Percentiles rank a stretch among this genome's conserved stretches.
Evolutionary conservation across 371 early-diverging fungal species (phyloP).

Genomic region (Mucor piriformis): DNA sequence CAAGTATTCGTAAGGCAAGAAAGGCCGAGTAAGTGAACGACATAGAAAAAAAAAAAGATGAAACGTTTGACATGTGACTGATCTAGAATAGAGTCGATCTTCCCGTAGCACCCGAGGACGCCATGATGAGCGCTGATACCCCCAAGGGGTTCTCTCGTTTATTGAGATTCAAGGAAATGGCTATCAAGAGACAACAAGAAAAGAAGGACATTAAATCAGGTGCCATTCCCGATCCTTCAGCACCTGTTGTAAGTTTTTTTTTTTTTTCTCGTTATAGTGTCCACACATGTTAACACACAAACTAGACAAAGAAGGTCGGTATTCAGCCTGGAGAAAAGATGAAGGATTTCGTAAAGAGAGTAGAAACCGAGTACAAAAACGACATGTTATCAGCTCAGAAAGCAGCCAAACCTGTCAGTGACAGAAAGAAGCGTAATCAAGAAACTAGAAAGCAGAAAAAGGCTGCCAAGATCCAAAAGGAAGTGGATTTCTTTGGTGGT

Average conservation of each 20-base stretch:
- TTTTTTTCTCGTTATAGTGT: neutral
- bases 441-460: constrained; percentile 50
- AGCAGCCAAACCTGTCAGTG: constrained; percentile 35
- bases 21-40: constrained; percentile 25
- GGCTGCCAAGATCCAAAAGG: constrained; percentile 38
- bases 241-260: constrained; percentile 4
- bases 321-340: constrained; percentile 50
- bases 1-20: constrained; percentile 39
- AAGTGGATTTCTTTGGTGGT: constrained; percentile 38
- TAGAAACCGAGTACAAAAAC: constrained; percentile 36
- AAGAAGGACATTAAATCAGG: constrained; percentile 30
- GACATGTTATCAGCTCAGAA: constrained; percentile 35
- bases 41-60: neutral
- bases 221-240: constrained; percentile 17
- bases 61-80: neutral
- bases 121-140: constrained; percentile 26
- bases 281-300: neutral
- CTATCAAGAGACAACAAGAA: constrained; percentile 36
- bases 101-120: constrained; percentile 25
- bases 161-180: constrained; percentile 39
- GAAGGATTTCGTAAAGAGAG: constrained; percentile 45
- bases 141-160: constrained; percentile 49
- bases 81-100: constrained; percentile 16
- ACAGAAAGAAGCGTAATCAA: constrained; percentile 42
- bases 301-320: constrained; percentile 23